Base-by-base conservation (phyloP, 148 eudicot species). In the Nepenthes mirabilis region DNA sequence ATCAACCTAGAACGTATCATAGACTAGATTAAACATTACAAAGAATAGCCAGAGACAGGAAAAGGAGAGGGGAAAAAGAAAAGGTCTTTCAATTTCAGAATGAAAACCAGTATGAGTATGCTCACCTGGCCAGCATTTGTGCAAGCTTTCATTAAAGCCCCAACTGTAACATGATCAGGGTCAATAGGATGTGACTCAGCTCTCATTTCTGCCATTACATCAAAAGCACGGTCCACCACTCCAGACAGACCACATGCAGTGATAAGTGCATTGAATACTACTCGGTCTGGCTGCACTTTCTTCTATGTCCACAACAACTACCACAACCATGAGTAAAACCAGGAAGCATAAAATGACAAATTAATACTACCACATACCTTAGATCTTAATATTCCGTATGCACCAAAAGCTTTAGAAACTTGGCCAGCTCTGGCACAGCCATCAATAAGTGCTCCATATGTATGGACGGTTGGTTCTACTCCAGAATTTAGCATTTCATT, bases 211-310 rank as follows among this genome's bases (percentile, higher is more conserved):
- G 83, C 77, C 69, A 93, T 64, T 23, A 93, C 99, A 65, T 86
- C 96, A 82, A 93, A 93, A 51, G 99, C 99, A 74, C 99, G 99
- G 59, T 86, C 95, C 52, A 93, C 87, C 35, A 96, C 99, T 71
- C 95, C 95, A 60, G 95, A 86, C 76, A 86, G 95, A 74, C 96
- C 95, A 72, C 99, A 93, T 62, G 99, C 99, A 68, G 89, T 79
- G 76, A 93, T 93, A 74, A 93, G 96, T 51, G 95, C 96, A 73
- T 93, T 93, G 82, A 93, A 93, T 63, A 93, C 77, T 71, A 93
- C 96, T 74, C 95, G 82, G 63, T 93, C 99, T 82, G 99, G 99
- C 77, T 88, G 82, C 81, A 93, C 91, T 75, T 93, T 84, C 99
- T 93, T 88, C 95, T 82, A 88, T 79, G 80, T 71, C 71, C 68